Base-by-base conservation (phyloP, 148 eudicot genomes). In the Polygonum aviculare region DNA sequence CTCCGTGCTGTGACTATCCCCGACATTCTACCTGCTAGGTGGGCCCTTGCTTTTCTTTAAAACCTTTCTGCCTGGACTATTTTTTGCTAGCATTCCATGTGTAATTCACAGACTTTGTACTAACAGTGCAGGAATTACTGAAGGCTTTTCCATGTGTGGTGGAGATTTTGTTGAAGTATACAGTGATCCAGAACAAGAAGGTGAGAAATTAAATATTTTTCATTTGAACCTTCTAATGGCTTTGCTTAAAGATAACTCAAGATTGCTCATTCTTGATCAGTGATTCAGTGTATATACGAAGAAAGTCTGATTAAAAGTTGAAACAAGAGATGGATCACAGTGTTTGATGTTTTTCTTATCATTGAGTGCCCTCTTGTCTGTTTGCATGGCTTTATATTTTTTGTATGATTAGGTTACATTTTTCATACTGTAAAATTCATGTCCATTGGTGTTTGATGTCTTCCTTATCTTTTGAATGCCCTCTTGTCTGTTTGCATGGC, bases 121-220 rank as follows among this genome's bases (percentile, higher is more conserved):
- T 74, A 88, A 84, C 97, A 93, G 99, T 85, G 94, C 97, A 91
- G 99, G 98, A 85, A 93, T 92, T 72, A 96, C 98, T 16, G 94
- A 96, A 82, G 99, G 99, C 78, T 96, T 96, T 83, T 96, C 99
- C 75, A 96, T 96, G 99, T 96, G 99, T 81, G 99, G 98, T 60
- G 99, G 99, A 70, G 99, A 96, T 80, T 96, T 96, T 80, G 93
- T 93, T 75, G 99, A 96, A 85, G 98, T 96, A 73, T 96, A 96
- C 79, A 88, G 79, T 69, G 99, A 96, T 86, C 93, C 97, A 70
- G 81, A 81, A 80, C 97, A 96, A 88, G 88, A 82, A 83, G 99
- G 99, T 96, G 81, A 55, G 78, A 14, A 77, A 78, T 36, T 35
- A 49, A 62, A 3, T 54, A 69, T 74, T 44, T 49, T 26, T 67